Base-by-base conservation (phyloP, 169 alveolate species). In the Besnoitia besnoiti region DNA sequence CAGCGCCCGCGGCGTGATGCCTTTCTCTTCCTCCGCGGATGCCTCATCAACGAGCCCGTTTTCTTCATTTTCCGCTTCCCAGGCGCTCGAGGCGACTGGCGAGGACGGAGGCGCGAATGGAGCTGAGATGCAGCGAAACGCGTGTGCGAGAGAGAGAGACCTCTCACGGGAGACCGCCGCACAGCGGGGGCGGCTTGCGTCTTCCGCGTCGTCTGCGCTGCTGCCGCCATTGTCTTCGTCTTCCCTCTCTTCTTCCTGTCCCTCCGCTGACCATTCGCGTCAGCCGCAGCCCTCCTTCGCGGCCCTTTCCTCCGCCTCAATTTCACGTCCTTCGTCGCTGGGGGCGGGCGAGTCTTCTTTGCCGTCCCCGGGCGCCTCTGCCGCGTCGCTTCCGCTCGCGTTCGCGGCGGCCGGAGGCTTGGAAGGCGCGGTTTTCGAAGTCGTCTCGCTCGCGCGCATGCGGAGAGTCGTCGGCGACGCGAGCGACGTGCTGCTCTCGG, bases 401-500 rank as follows among this genome's bases (percentile, higher is more conserved):
- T 55, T 55, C 24, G 67, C 67, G n/a, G 67, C 67, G 67, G 67
- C 67, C 12, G 67, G 67, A 19, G 24, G 67, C 24, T 5, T n/a
- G 3, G 67, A n/a, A 55, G 67, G 67, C 67, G n/a, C 44, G 10
- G 82, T 73, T 4, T 8, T 73, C 46, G 82, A 73, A 16, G 46
- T n/a, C 2, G 5, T 5, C 16, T 16, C 82, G 16, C 46, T 73
- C 0, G 24, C 82, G 8, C 82, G 40, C 59, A 77, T 77, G 87
- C 49, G 87, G 3, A 51, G 87, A 14, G 40, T 77, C 21, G 61
- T 77, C 37, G 87, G 87, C 10, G 87, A 77, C 59, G 87, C 87
- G 16, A 37, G 59, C 30, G 87, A 77, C 2, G 59, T 77, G 4
- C 33, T 77, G 87, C 59, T 77, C 37, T 42, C 55, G 0, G 35